Evolutionary conservation across 176 grass and related monocot genomes (phyloP).

Genomic region (Melocanna baccifera): DNA sequence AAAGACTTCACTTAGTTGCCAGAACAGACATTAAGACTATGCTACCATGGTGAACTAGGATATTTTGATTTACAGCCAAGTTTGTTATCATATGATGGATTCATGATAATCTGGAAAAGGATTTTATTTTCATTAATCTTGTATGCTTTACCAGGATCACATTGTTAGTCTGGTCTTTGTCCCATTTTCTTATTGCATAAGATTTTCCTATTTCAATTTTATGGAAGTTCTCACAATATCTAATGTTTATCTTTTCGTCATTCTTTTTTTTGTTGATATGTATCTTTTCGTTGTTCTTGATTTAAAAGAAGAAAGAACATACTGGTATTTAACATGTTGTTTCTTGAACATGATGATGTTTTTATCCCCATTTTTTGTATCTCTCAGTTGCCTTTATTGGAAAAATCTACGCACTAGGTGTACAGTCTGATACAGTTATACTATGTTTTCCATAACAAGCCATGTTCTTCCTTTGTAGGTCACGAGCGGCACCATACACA

Average conservation of each 20-base stretch:
- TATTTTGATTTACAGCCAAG: not conserved
- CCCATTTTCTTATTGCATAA: not conserved
- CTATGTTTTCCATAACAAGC: not conserved
- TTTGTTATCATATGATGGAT: not conserved
- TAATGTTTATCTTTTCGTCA: not conserved
- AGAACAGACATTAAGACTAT: not conserved
- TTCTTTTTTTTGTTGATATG: not conserved
- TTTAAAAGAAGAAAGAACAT: not conserved
- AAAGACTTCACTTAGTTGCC: not conserved
- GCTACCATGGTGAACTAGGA: not conserved
- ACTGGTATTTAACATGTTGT: not conserved
- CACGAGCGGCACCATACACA: constrained; percentile 68
- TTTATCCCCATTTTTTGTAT: not conserved
- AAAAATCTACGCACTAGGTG: not conserved
- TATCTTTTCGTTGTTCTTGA: not conserved
- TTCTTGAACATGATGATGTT: not conserved
- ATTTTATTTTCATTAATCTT: not conserved
- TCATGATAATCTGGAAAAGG: not conserved
- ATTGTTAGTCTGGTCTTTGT: not conserved
- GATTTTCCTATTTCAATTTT: not conserved
- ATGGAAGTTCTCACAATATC: not conserved
- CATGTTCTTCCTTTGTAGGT: constrained; percentile 42
- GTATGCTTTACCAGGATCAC: not conserved
- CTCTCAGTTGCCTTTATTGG: not conserved
- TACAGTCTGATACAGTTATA: not conserved